Conservation (phyloP, 805 yeast species). For the Cyberlindnera bimundalis region DNA sequence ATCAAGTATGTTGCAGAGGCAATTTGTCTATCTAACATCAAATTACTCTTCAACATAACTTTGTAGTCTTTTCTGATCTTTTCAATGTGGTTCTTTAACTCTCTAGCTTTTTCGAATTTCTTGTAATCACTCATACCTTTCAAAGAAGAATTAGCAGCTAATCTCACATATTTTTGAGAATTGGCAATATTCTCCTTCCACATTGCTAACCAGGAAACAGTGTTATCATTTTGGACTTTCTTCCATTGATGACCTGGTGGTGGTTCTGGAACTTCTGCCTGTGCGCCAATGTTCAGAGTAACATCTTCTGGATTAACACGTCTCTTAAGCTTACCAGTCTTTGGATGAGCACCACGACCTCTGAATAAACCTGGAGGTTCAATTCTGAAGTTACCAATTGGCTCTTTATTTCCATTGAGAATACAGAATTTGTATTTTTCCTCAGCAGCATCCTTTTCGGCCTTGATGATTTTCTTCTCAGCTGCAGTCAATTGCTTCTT, state of each 20-base stretch:
- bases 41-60: constrained; percentile 60
- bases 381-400: constrained; percentile 88
- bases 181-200: constrained; percentile 93
- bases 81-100: constrained; percentile 69
- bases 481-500: constrained; percentile 64
- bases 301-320: constrained; percentile 90
- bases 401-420: constrained; percentile 84
- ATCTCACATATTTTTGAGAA: constrained; percentile 80
- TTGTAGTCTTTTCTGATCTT: constrained; percentile 73
- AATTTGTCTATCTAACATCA: constrained; percentile 85
- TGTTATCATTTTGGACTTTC: constrained; percentile 80
- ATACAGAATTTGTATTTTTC: constrained; percentile 78
- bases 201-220: constrained; percentile 95
- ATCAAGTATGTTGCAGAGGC: constrained; percentile 93
- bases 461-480: constrained; percentile 72
- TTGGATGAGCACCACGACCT: constrained; percentile 97
- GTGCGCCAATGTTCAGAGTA: constrained; percentile 74
- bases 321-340: constrained; percentile 85
- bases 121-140: constrained; percentile 89
- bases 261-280: constrained; percentile 70
- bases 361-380: constrained; percentile 96
- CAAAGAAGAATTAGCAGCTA: constrained; percentile 86
- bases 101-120: constrained; percentile 91
- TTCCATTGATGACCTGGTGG: constrained; percentile 93
- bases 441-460: constrained; percentile 70